A percentile compares a stretch with the other conserved stretches of the same genome.
These are phyloP conservation scores for Geotrichum klebahnii DNA, from an alignment of 1,139 yeast species.

Conservation along the genomic window DNA sequence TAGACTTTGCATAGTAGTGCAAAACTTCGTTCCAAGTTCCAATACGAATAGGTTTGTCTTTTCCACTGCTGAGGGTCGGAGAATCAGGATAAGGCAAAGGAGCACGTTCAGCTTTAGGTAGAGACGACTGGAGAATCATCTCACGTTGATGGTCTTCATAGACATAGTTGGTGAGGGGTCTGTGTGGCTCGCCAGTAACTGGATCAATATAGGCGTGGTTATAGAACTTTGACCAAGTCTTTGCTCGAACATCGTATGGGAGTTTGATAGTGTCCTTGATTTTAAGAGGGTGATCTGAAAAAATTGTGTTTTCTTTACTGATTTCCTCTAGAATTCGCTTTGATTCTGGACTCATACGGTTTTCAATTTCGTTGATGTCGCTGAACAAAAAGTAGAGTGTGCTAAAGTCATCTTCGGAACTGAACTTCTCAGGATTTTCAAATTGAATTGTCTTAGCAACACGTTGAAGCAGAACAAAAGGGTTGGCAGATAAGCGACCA, in stretches of 20 bases:
- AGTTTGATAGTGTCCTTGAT: conserved; percentile 32
- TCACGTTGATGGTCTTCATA: conserved; percentile 32
- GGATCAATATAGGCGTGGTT: conserved; percentile 37
- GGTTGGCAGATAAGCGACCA: conserved; percentile 56
- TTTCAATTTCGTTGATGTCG: conserved; percentile 57
- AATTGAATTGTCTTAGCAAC: conserved; percentile 64
- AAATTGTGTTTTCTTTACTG: conserved; percentile 32
- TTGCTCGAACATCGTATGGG: conserved; percentile 45
- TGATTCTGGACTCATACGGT: conserved; percentile 70
- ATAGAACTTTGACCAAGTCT: conserved; percentile 39
- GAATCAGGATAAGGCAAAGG: conserved; percentile 32
- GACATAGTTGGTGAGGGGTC: conserved; percentile 35
- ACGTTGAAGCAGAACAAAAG: conserved; percentile 55
- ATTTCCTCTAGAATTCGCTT: conserved; percentile 59
- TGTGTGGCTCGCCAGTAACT: conserved; percentile 31
- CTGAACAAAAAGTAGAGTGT: conserved; percentile 68
- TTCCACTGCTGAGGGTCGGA: conserved; percentile 10
- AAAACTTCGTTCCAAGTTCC: conserved; percentile 19
- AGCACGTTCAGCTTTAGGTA: conserved; percentile 31
- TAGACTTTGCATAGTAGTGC: conserved; percentile 17
- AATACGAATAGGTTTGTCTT: conserved; percentile 5
- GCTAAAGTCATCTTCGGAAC: conserved; percentile 75
- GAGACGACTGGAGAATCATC: conserved; percentile 27
- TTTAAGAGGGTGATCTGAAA: conserved; percentile 31
- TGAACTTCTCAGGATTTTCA: conserved; percentile 64